Percentiles rank a stretch among this genome's conserved stretches.
Conservation (phyloP, 805 yeast species). For the Wickerhamiella parazyma region DNA sequence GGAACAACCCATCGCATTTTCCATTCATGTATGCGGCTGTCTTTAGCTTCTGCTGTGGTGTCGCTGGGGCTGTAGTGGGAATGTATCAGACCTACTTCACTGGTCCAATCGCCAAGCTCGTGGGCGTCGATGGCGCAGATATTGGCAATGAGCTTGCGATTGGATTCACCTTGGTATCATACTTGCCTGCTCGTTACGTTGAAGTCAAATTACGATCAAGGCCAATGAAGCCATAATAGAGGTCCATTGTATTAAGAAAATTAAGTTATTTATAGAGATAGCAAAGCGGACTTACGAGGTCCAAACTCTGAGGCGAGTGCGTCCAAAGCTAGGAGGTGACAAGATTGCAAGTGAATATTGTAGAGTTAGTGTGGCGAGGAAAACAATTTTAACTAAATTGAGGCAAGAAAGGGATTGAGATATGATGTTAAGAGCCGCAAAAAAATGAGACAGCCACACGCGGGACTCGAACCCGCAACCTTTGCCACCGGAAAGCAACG, state of each 20-base stretch:
- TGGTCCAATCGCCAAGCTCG: conserved; percentile 54
- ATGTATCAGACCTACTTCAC: conserved; percentile 79
- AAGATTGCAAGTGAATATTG: too few species aligned
- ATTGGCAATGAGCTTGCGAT: conserved; percentile 68
- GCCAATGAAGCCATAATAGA: conserved; percentile 14
- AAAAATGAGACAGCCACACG: conserved; percentile 17
- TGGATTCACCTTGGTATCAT: conserved; percentile 52
- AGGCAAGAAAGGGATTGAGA: neutral
- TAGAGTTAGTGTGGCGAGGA: too few species aligned
- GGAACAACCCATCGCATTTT: conserved; percentile 49
- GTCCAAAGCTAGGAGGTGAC: too few species aligned
- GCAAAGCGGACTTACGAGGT: too few species aligned
- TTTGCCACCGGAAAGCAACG: conserved; percentile 21
- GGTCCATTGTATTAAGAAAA: too few species aligned
- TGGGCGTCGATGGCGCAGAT: conserved; percentile 66
- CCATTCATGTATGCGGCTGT: conserved; percentile 65
- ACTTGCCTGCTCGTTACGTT: conserved; percentile 49
- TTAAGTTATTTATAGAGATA: too few species aligned
- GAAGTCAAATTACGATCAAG: conserved; percentile 40
- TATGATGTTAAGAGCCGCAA: neutral
- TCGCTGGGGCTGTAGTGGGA: conserved; percentile 71
- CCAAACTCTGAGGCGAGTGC: too few species aligned
- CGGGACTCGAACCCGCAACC: conserved; percentile 25
- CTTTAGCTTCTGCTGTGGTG: conserved; percentile 51
- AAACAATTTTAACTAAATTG: neutral